Base-by-base conservation (phyloP, 2,329 filamentous ascomycete genomes). In the Byssochlamys sp. region DNA sequence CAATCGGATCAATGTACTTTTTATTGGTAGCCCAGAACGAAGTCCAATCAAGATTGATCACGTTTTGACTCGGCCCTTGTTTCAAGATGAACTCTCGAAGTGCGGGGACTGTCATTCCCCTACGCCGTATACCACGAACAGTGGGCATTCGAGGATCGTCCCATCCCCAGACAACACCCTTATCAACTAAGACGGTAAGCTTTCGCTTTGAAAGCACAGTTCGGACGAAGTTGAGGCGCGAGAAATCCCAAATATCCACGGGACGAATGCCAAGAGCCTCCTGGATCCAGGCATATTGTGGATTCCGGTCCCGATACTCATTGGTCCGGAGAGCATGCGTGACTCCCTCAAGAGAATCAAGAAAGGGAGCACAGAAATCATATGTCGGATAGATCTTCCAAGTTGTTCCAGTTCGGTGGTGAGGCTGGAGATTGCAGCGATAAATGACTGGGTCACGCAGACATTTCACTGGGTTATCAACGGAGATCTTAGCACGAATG, bases 371-470 rank as follows among this genome's bases (percentile, higher is more conserved):
- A 64, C 79, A 80, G 67, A 82, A 82, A 68, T 83, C 81, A 66
- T 83, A 83, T 9, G 80, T 83, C 1, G 81, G 81, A 67, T 83
- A 83, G 63, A 81, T 78, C 67, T 83, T 83, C 79, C 81, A 83
- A 53, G 73, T 78, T 56, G 69, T 71, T 29, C 80, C 80, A 4
- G 81, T 82, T 54, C 81, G 77, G 67, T 83, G 80, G 63, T 83
- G 81, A n/a, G 75, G 69, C 58, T 79, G 70, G 4, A 81, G 78
- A 64, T 91, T 94, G 81, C 89, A 95, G 60, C 91, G 85, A 79
- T 95, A 95, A 71, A 96, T 91, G 73, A 95, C 90, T 19, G 91
- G 91, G 73, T 96, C 91, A 60, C 90, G 82, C 82, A 95, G 85
- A 55, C 90, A 89, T 74, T 91, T 91, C 78, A 95, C 95, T 62